phyloP scores from a whole-genome alignment of 2,329 filamentous ascomycete genomes.

The Colletotrichum neosansevieriae region DNA sequence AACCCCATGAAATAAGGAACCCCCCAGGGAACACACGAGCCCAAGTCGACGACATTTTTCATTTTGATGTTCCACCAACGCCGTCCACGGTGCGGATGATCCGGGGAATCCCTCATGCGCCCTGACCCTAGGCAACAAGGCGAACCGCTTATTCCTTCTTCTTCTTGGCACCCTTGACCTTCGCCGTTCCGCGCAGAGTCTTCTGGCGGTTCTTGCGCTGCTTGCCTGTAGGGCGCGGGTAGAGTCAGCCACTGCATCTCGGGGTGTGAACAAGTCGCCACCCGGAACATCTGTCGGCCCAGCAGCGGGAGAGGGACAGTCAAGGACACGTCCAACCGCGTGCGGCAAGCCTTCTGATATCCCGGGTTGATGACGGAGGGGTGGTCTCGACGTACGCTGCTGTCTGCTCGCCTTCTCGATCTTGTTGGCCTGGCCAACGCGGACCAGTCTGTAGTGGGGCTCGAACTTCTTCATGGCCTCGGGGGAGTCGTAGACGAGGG shows the following conservation, averaged over 20 bases:
- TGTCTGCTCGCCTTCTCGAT: constrained; percentile 98
- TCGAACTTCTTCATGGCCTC: constrained; percentile 99
- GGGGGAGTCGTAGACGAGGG: constrained; percentile 96
- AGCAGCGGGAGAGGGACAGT: background rate
- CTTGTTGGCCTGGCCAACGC: constrained; percentile 93
- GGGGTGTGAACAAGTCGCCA: background rate
- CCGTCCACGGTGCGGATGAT: constrained; percentile 40
- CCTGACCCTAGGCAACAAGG: constrained; percentile 42
- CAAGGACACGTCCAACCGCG: background rate
- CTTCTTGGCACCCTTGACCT: constrained; percentile 94
- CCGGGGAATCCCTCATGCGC: constrained; percentile 39
- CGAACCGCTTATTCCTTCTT: constrained; percentile 86
- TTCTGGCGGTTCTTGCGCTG: constrained; percentile 99
- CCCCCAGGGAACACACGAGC: constrained; percentile 33
- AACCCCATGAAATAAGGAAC: constrained; percentile 24
- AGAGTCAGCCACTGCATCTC: constrained; percentile 41
- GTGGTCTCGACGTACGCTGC: constrained; percentile 83
- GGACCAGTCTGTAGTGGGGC: constrained; percentile 96
- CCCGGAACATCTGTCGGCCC: constrained; percentile 36
- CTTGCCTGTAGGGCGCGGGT: constrained; percentile 78
- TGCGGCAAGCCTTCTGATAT: background rate
- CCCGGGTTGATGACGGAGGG: background rate
- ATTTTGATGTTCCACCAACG: constrained; percentile 41
- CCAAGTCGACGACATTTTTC: constrained; percentile 39
- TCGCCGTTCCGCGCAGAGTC: constrained; percentile 97